Percentiles rank a stretch among this genome's conserved stretches.
phyloP scores from a whole-genome alignment of 2,329 filamentous ascomycete genomes.

The Amylocarpus encephaloides region DNA sequence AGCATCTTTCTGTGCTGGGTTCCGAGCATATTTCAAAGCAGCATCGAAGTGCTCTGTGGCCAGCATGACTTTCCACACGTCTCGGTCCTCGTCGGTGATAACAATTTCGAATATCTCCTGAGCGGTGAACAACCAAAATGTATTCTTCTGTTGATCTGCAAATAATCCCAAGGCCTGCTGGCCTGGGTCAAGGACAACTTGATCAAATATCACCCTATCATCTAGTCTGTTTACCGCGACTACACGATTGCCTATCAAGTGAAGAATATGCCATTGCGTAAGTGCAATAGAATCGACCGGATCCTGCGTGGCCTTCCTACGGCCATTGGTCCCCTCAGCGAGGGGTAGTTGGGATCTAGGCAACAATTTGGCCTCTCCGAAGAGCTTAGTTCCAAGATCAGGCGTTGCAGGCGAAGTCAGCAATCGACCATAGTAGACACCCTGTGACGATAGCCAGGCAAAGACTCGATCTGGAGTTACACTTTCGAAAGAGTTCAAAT shows the following conservation, averaged over 20 bases:
- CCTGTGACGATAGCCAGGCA: conserved; percentile 85
- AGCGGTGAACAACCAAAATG: conserved; percentile 91
- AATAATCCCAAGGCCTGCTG: conserved; percentile 78
- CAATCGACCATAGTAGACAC: conserved; percentile 81
- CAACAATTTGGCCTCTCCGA: conserved; percentile 73
- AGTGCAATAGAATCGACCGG: conserved; percentile 73
- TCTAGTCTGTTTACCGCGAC: conserved; percentile 84
- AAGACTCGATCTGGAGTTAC: conserved; percentile 64
- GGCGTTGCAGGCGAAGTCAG: conserved; percentile 52
- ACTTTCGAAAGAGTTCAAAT: conserved; percentile 48
- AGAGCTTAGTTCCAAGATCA: conserved; percentile 66
- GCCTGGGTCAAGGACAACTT: conserved; percentile 72
- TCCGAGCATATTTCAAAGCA: conserved; percentile 78
- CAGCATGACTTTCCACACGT: conserved; percentile 93
- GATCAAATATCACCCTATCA: conserved; percentile 79
- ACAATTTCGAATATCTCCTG: conserved; percentile 92
- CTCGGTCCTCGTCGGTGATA: conserved; percentile 80
- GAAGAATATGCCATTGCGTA: conserved; percentile 89
- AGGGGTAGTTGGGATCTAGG: conserved; percentile 66
- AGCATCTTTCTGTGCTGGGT: conserved; percentile 75
- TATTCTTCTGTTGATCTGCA: conserved; percentile 89
- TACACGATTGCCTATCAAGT: conserved; percentile 74
- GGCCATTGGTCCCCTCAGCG: conserved; percentile 57
- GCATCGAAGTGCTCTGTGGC: conserved; percentile 81
- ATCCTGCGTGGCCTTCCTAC: conserved; percentile 61